Conservation (phyloP, 257 asterid species). For the Jacaranda copaia region DNA sequence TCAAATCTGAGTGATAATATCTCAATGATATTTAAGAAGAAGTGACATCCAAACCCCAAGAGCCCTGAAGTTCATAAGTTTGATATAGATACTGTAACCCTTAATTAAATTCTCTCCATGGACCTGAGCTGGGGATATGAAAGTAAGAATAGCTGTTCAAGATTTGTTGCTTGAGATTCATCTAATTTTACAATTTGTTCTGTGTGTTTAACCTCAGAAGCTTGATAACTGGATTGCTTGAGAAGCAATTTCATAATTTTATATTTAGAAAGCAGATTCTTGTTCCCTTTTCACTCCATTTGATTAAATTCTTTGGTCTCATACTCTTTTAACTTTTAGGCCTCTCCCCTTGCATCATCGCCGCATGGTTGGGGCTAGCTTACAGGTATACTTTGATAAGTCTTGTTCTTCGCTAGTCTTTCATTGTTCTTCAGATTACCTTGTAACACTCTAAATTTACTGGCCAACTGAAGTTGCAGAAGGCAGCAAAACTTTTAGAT, state of each 20-base stretch:
- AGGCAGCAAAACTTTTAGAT: slow-evolving; percentile 91
- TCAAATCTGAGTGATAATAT: slow-evolving; percentile 12
- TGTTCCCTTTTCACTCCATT: slow-evolving; percentile 12
- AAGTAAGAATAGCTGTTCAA: slow-evolving; percentile 19
- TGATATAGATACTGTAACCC: background rate
- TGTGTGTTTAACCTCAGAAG: background rate
- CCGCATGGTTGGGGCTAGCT: slow-evolving; percentile 82
- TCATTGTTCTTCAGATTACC: slow-evolving; percentile 31
- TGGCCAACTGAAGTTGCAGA: slow-evolving; percentile 76
- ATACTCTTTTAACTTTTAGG: slow-evolving; percentile 54
- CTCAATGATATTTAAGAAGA: background rate
- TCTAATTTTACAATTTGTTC: slow-evolving; percentile 5
- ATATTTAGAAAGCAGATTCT: slow-evolving; percentile 25
- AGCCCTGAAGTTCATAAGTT: background rate
- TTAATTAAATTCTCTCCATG: slow-evolving; percentile 20
- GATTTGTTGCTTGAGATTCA: slow-evolving; percentile 10
- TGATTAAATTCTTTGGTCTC: slow-evolving; percentile 36
- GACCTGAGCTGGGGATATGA: slow-evolving; percentile 4
- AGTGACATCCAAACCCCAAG: slow-evolving; percentile 15
- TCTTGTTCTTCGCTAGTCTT: slow-evolving; percentile 22
- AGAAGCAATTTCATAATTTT: slow-evolving; percentile 16
- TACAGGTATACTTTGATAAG: slow-evolving; percentile 65
- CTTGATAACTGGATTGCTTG: slow-evolving; percentile 16
- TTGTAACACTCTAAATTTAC: slow-evolving; percentile 29
- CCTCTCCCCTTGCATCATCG: slow-evolving; percentile 98